Percentiles rank a stretch among this genome's conserved stretches.
Conservation (phyloP, 345 rosid genomes). For the Limnanthes douglasii region DNA sequence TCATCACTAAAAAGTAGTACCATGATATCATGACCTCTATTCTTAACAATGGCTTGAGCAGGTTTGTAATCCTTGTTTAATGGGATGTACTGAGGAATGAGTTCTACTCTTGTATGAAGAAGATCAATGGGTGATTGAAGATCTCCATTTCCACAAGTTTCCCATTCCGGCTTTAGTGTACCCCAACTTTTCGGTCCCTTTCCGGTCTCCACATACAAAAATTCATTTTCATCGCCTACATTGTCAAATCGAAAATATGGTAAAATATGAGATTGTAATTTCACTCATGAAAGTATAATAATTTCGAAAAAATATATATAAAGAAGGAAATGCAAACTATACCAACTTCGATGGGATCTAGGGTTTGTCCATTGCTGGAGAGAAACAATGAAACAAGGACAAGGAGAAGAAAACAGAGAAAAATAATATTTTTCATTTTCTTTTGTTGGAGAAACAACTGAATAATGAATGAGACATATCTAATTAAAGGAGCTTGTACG, state of each 20-base stretch:
- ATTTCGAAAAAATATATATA: neutral
- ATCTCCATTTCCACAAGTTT: constrained; percentile 30
- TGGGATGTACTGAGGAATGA: constrained; percentile 13
- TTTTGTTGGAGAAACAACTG: too few relatives aligned
- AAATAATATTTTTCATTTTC: constrained; percentile 2
- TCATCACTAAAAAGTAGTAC: constrained; percentile 13
- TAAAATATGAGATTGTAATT: neutral
- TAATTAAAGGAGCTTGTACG: too few relatives aligned
- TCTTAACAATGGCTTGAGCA: constrained; percentile 33
- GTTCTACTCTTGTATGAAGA: constrained; percentile 9
- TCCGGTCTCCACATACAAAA: constrained; percentile 19
- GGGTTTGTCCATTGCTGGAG: neutral
- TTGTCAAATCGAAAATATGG: neutral
- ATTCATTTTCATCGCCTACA: constrained; percentile 29
- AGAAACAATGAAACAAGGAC: constrained; percentile 1
- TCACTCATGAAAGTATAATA: neutral
- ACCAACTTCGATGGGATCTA: constrained; percentile 9
- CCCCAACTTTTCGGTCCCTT: constrained; percentile 48
- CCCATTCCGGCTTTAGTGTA: constrained; percentile 29
- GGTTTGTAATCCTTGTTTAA: constrained; percentile 35
- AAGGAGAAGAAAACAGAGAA: neutral
- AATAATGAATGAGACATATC: too few relatives aligned
- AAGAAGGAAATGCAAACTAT: neutral
- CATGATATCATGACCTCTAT: constrained; percentile 52
- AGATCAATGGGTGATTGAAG: constrained; percentile 65